Evolutionary conservation across 1,284 basidiomycete species (phyloP).

Genomic region (Xerocomus amazonicus): DNA sequence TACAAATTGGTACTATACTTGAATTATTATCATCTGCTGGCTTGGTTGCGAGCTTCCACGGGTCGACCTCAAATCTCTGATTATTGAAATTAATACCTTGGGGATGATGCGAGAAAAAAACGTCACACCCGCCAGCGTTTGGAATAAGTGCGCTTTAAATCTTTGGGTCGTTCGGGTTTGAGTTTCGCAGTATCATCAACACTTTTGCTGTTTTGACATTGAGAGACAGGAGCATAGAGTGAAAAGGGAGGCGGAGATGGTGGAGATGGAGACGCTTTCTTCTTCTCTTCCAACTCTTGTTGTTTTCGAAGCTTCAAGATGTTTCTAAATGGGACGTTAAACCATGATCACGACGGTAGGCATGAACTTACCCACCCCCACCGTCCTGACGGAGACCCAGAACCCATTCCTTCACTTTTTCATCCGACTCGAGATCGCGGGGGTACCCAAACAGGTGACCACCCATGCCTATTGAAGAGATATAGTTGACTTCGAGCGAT

Average conservation of each 20-base stretch:
- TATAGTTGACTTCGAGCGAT: conserved; percentile 46
- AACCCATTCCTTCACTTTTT: conserved; percentile 45
- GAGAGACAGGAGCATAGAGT: background rate
- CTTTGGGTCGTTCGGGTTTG: conserved; percentile 7
- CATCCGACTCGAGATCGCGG: conserved; percentile 38
- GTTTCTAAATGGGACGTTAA: conserved; percentile 36
- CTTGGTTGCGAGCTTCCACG: conserved; percentile 15
- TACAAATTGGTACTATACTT: conserved; percentile 6
- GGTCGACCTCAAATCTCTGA: conserved; percentile 13
- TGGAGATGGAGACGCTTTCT: background rate
- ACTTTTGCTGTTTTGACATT: conserved; percentile 1
- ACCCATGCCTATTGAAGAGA: conserved; percentile 37
- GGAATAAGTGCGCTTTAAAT: conserved; percentile 16
- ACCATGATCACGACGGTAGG: conserved; percentile 1
- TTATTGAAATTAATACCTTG: conserved; percentile 1
- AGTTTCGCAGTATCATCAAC: conserved; percentile 2
- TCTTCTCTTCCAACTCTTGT: conserved; percentile 11
- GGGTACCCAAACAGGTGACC: conserved; percentile 44
- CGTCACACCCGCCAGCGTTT: conserved; percentile 30
- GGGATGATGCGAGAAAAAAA: background rate
- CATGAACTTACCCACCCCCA: conserved; percentile 48
- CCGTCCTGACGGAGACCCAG: conserved; percentile 48
- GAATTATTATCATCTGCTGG: conserved; percentile 5
- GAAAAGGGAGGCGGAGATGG: background rate
- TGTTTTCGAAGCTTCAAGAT: conserved; percentile 41